Conservation (phyloP, 2,329 filamentous ascomycete genomes). For the Tolypocladium capitatum region DNA sequence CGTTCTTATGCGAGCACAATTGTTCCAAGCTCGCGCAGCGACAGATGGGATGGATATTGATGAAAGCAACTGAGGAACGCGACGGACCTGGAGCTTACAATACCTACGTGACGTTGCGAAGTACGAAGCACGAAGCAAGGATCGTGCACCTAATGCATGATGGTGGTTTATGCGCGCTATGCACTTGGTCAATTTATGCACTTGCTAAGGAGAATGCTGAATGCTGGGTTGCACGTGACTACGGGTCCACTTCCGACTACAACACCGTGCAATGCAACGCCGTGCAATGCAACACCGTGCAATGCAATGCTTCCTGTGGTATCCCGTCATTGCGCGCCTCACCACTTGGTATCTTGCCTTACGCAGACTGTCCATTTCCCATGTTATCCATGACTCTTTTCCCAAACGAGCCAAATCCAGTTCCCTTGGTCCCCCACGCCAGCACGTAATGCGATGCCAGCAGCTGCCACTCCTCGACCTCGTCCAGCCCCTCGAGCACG, state of each 20-base stretch:
- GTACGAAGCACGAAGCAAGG: too few species aligned
- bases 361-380: neutral
- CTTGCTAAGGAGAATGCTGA: too few species aligned
- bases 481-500: constrained; percentile 74
- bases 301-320: neutral
- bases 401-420: constrained; percentile 1
- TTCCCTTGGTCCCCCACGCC: constrained; percentile 67
- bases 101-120: too few species aligned
- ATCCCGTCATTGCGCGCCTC: neutral
- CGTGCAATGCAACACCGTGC: too few species aligned
- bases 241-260: neutral
- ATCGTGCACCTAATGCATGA: too few species aligned
- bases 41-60: neutral
- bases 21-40: neutral
- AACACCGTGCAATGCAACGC: too few species aligned
- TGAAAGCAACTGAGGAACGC: too few species aligned
- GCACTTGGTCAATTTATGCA: too few species aligned
- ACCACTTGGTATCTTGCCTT: neutral
- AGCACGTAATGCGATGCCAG: constrained; percentile 82
- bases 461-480: constrained; percentile 87
- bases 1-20: neutral
- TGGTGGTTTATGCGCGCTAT: too few species aligned
- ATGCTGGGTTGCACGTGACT: neutral
- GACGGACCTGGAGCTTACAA: too few species aligned
- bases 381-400: neutral